phyloP scores from a whole-genome alignment of 2,329 filamentous ascomycete species.

The Cytospora mali region DNA sequence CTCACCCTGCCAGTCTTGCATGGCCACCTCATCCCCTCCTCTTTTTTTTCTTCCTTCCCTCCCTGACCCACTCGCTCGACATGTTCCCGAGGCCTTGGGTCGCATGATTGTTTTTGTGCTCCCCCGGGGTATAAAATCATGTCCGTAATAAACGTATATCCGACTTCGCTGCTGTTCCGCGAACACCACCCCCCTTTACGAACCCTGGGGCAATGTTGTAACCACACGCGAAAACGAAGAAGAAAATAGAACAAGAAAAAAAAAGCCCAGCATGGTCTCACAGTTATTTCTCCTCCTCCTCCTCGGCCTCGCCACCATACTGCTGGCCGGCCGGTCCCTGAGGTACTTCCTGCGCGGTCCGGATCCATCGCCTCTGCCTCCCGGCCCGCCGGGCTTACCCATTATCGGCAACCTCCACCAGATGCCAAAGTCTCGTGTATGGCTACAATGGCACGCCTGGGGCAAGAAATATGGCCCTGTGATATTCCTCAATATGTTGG shows the following conservation, averaged over 20 bases:
- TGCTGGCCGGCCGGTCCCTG: constrained; percentile 6
- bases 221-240: background rate
- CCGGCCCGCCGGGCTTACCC: constrained; percentile 18
- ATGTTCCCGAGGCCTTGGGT: background rate
- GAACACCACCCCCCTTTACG: background rate
- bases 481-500: constrained; percentile 40
- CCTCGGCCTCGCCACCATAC: constrained; percentile 9
- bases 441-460: constrained; percentile 27
- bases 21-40: background rate
- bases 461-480: constrained; percentile 33
- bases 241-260: background rate
- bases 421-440: constrained; percentile 3
- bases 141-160: no score
- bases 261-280: background rate
- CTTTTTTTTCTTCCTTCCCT: no score
- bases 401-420: constrained; percentile 21
- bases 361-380: constrained; percentile 7
- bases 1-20: background rate
- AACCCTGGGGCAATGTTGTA: background rate
- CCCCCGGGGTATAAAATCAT: background rate
- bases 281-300: background rate
- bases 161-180: no score
- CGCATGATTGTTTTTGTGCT: background rate
- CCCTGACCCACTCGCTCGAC: background rate
- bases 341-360: background rate